A percentile compares a stretch with the other conserved stretches of the same genome.
Conservation (phyloP, 2,329 filamentous ascomycete species). For the Nectriaceae sp. region DNA sequence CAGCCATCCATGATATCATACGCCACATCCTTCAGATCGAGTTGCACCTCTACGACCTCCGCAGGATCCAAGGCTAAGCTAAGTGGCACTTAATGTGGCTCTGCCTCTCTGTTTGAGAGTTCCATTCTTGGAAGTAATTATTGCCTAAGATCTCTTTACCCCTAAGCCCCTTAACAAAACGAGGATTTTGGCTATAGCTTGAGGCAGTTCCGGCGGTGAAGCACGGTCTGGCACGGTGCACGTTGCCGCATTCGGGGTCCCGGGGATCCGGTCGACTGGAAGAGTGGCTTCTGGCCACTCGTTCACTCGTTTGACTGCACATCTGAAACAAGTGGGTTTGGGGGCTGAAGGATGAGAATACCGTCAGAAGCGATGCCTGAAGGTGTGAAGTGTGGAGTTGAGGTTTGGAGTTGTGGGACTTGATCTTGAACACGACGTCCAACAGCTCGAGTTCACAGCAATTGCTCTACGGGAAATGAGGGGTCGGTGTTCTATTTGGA, state of each 20-base stretch:
- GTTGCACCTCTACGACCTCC: constrained; percentile 16
- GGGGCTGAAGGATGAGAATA: constrained; percentile 17
- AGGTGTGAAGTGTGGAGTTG: background rate
- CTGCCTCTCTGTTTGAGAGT: background rate
- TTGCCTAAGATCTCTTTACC: constrained; percentile 6
- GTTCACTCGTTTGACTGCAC: constrained; percentile 11
- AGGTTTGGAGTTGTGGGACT: background rate
- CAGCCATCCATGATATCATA: constrained; percentile 22
- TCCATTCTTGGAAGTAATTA: constrained; percentile 11
- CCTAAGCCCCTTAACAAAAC: constrained; percentile 4
- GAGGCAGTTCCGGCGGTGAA: constrained; percentile 21
- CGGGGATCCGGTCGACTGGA: constrained; percentile 12
- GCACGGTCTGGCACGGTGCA: constrained; percentile 16
- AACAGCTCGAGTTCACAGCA: constrained; percentile 12
- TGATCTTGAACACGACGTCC: constrained; percentile 2
- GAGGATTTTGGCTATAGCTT: constrained; percentile 4
- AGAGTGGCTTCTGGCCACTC: constrained; percentile 20
- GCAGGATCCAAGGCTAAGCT: background rate
- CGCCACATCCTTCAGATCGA: constrained; percentile 22
- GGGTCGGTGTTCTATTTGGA: constrained; percentile 10
- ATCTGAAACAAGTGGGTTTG: constrained; percentile 31
- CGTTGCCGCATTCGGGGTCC: constrained; percentile 19
- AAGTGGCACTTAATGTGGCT: background rate
- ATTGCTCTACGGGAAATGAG: constrained; percentile 2
- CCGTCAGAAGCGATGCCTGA: background rate